These are phyloP conservation scores for Orobanche coerulescens DNA, from an alignment of 257 asterid species.

Conservation along the genomic window DNA sequence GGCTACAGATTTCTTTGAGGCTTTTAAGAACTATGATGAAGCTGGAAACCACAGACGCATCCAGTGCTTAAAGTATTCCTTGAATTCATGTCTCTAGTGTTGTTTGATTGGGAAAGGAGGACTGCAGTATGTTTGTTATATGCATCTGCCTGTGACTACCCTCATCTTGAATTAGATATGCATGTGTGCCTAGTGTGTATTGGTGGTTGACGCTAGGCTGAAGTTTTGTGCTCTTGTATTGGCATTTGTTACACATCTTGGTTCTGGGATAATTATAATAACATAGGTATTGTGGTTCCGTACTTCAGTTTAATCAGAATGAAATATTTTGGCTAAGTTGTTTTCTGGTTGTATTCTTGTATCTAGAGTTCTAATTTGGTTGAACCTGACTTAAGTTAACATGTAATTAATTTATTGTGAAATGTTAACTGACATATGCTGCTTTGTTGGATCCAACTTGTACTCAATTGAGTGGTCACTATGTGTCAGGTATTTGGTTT, in stretches of 20 bases:
- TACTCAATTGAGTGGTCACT: constrained; percentile 8
- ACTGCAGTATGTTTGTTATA: neutral
- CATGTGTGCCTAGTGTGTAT: neutral
- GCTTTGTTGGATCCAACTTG: constrained; percentile 7
- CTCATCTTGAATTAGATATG: neutral
- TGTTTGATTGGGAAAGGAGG: constrained; percentile 12
- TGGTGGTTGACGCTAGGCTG: neutral
- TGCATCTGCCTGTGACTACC: constrained; percentile 1
- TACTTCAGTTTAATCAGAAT: neutral
- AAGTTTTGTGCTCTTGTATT: neutral
- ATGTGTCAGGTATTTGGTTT: constrained; percentile 74
- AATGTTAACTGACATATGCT: constrained; percentile 5
- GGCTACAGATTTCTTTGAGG: constrained; percentile 97
- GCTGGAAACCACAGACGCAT: constrained; percentile 97
- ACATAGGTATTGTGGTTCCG: neutral
- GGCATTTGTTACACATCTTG: neutral
- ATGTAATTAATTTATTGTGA: neutral
- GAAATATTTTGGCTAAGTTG: neutral
- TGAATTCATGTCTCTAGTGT: neutral
- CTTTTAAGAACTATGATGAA: constrained; percentile 95
- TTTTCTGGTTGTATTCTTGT: neutral
- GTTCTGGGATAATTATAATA: neutral
- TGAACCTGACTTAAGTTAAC: neutral
- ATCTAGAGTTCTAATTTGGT: neutral
- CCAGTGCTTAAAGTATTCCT: constrained; percentile 82